A percentile compares a stretch with the other conserved stretches of the same genome.
These are phyloP conservation scores for Allium sativum DNA, from an alignment of 106 monocot genomes.

Conservation along the genomic window DNA sequence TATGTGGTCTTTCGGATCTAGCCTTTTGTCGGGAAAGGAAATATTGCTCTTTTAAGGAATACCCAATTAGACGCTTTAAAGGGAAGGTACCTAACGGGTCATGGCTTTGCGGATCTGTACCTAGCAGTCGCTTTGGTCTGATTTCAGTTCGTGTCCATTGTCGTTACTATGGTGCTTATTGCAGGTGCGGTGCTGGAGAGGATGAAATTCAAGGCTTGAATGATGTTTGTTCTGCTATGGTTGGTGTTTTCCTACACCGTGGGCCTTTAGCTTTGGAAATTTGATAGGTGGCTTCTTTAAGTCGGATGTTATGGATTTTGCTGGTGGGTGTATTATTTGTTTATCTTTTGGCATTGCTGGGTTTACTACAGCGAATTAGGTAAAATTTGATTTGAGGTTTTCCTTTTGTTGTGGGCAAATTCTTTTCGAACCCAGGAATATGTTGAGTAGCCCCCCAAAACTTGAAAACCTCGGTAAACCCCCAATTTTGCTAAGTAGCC, in stretches of 20 bases:
- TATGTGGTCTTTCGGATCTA: not conserved
- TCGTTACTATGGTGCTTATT: constrained; percentile 5
- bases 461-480: no score
- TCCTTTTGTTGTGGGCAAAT: no score
- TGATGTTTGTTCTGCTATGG: constrained; percentile 14
- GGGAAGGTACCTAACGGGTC: not conserved
- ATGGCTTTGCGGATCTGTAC: not conserved
- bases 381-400: not conserved
- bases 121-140: constrained; percentile 4
- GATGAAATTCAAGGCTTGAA: constrained; percentile 13
- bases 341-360: constrained; percentile 7
- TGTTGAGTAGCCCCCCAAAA: no score
- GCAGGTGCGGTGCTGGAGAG: constrained; percentile 7
- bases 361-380: constrained; percentile 11
- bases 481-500: no score
- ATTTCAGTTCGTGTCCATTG: constrained; percentile 13
- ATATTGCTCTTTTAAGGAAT: constrained; percentile 7
- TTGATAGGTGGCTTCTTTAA: constrained; percentile 8
- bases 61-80: not conserved
- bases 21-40: not conserved
- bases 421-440: no score
- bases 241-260: constrained; percentile 3
- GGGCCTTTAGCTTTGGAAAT: constrained; percentile 11
- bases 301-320: constrained; percentile 12
- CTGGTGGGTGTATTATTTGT: constrained; percentile 6